Evolutionary conservation across 2,329 filamentous ascomycete species (phyloP).

Genomic region (Epichloe bromicola): DNA sequence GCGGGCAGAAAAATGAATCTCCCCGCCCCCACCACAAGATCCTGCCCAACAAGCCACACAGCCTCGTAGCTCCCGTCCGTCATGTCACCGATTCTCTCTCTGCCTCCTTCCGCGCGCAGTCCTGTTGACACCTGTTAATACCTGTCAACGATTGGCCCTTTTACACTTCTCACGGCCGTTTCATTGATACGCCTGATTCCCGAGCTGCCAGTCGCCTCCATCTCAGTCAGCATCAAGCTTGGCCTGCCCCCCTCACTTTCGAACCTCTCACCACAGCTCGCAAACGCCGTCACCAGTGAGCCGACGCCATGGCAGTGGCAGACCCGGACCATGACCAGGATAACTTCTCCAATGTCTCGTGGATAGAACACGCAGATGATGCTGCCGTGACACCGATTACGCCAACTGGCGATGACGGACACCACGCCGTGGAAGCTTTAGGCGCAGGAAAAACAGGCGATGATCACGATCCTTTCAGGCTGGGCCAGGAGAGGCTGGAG

Average conservation of each 20-base stretch:
- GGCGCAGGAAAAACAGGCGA: constrained; percentile 23
- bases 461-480: constrained; percentile 45
- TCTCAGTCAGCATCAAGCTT: not conserved
- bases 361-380: constrained; percentile 47
- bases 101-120: too few relatives aligned
- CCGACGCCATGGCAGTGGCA: constrained; percentile 25
- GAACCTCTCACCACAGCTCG: not conserved
- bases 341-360: constrained; percentile 72
- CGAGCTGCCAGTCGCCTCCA: not conserved
- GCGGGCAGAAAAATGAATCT: too few relatives aligned
- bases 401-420: constrained; percentile 15
- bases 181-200: too few relatives aligned
- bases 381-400: constrained; percentile 17
- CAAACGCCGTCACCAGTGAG: not conserved
- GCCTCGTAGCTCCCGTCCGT: too few relatives aligned
- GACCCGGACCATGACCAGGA: constrained; percentile 44
- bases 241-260: too few relatives aligned
- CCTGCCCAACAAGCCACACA: too few relatives aligned
- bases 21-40: too few relatives aligned
- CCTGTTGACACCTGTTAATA: too few relatives aligned
- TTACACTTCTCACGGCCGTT: too few relatives aligned
- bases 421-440: constrained; percentile 30
- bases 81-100: too few relatives aligned
- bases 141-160: too few relatives aligned
- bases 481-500: constrained; percentile 64